Evolutionary conservation across 1,139 yeast species (phyloP), one percentile per base, ranked within the genome.

Genomic region (Yamadazyma diospyri): DNA sequence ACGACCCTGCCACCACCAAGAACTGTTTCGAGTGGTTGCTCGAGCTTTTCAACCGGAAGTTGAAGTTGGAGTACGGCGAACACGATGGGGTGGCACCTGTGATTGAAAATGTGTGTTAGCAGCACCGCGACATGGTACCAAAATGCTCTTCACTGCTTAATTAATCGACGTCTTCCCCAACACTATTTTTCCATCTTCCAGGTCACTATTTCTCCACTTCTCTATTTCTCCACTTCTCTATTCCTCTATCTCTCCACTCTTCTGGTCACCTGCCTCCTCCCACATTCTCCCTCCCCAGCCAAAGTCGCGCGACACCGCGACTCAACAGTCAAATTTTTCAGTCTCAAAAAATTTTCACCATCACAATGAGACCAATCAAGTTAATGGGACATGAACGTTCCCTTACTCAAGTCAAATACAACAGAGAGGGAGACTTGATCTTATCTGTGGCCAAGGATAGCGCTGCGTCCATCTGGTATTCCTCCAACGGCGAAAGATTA

Each of bases 401-500:
- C 50, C 69, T 82, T 49, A 84, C 94, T 33, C 95, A 89, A 72
- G 92, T 92, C 48, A 89, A 85, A 58, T 92, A 81, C 69, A 92
- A 89, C 73, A 75, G 80, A 46, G 97, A 94, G 53, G 99, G 99
- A 32, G 99, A 94, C 60, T 67, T 94, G 48, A 74, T 94, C 42
- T 84, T 94, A 59, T 81, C 97, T 8, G 92, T 87, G 27, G 89
- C 97, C 50, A 88, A 94, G 62, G 98, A 89, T 74, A 76, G 76
- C 51, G 58, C 69, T 30, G 94, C 92, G n/a, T 81, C 88, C 36
- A 83, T 89, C 42, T 94, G 97, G 97, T 92, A 76, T 61, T 78
- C 97, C 17, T 82, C 85, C 45, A 92, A 89, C 57, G 99, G 99
- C 50, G 98, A 94, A 65, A 79, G 98, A 62, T 65, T 94, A 41